Evolutionary conservation across 1,284 basidiomycete genomes (phyloP), one percentile per base, ranked within the genome.

Genomic region (Ceratobasidium sp.): DNA sequence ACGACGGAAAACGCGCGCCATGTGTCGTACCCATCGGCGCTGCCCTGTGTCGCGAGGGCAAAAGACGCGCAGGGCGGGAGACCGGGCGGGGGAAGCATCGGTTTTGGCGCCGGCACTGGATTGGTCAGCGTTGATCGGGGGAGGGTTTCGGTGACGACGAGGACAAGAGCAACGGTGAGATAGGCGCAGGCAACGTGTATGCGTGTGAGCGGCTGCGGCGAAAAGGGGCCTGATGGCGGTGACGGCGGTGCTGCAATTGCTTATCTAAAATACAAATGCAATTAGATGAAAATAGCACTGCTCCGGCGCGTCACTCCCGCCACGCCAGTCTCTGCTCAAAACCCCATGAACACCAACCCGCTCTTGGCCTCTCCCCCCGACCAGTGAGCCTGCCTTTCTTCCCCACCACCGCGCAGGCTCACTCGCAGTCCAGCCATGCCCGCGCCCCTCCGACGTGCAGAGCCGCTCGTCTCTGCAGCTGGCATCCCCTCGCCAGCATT

Each of bases 361-460:
- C 19, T 46, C 43, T 46, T 46, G 9, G 19, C 43, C 19, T 22
- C n/a, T 2, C 7, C n/a, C 39, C n/a, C 48, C 48, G 37, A 9
- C 39, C 37, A 7, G n/a, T 43, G 59, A 39, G 37, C 41, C 29
- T 41, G 16, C 39, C 1, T 41, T 37, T 13, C 59, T 37, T 27
- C 59, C 37, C 31, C 7, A 31, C 22, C 11, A 11, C 29, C 11
- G n/a, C 37, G 5, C 7, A 9, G 2, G 16, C 59, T 41, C 59
- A 41, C 16, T 48, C 46, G 46, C 22, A 14, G 43, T 61, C 59
- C 11, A 39, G n/a, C 24, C 59, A 39, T 43, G 34, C n/a, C 59
- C 31, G 29, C 48, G 7, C 64, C 31, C 34, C 66, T 69, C 37
- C 66, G 37, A 19, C 66, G 66, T 31, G 66, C 66, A n/a, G 53